Base-by-base conservation (phyloP, 176 grass and related monocot genomes). In the Bothriochloa decipiens region DNA sequence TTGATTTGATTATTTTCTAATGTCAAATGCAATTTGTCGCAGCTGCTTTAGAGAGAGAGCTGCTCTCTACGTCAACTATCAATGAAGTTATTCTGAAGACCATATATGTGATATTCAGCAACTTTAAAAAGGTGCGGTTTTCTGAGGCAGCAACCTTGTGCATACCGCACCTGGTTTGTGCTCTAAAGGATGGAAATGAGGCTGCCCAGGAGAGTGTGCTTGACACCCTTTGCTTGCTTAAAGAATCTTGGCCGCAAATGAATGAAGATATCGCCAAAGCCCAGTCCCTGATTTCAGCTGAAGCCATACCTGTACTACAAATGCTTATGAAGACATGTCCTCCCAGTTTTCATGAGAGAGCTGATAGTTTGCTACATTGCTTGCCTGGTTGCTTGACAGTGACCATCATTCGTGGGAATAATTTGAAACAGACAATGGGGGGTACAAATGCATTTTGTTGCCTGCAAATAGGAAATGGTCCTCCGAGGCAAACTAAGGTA, bases 381-480 rank as follows among this genome's bases (percentile, higher is more conserved):
- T 84, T 98, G 81, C 96, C 96, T 68, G 95, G 95, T 61, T 95
- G 95, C 86, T 81, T 98, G 85, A 98, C 91, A 1, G 92, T 98
- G 75, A 94, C 90, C 9, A 92, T 98, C 75, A 91, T 93, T 82
- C 89, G 95, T 49, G 95, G 95, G 80, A 98, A 95, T 83, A 95
- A 95, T 67, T 90, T 98, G 79, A 98, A 98, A 70, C 95, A 98
- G 85, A 95, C 95, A 70, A 95, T 98, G 92, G 92, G 92, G 39
- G 88, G 89, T 74, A 95, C 95, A 18, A 98, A 98, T 88, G 91
- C 95, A 29, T 98, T 98, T 84, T 98, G 95, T 88, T 92, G 91
- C 61, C 81, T 98, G 79, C 94, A 98, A 90, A 98, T 98, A 47
- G 95, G 95, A 84, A 98, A 95, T 88, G 89, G 92, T 10, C 92